phyloP scores from a whole-genome alignment of 768 basidiomycete species.

The Amanita thiersii region DNA sequence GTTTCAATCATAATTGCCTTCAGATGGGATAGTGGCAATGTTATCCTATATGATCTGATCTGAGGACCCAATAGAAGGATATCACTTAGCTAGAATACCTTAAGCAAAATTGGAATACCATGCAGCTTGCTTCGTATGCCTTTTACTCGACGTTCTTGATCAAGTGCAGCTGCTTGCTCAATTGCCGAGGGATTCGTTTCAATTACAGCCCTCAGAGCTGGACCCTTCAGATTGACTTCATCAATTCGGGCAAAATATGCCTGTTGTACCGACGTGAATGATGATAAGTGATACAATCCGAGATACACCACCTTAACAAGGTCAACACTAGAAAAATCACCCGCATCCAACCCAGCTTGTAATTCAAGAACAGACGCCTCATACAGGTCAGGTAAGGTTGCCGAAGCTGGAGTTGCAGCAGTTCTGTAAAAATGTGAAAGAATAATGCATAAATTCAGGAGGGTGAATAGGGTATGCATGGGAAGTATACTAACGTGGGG shows the following conservation, averaged over 20 bases:
- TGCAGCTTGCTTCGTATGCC: conserved; percentile 42
- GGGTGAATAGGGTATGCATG: too few relatives aligned
- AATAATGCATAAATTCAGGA: too few relatives aligned
- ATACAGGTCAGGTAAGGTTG: conserved; percentile 54
- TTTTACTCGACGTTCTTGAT: conserved; percentile 29
- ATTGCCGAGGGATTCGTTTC: conserved; percentile 51
- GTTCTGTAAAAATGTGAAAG: too few relatives aligned
- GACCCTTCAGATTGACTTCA: conserved; percentile 58
- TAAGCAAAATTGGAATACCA: conserved; percentile 46
- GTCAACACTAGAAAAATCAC: conserved; percentile 50
- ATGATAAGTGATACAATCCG: too few relatives aligned
- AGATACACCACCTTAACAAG: conserved; percentile 63
- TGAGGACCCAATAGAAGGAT: background rate
- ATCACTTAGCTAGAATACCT: conserved; percentile 23
- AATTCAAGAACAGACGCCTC: conserved; percentile 51
- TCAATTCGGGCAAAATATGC: conserved; percentile 62
- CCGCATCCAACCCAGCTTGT: conserved; percentile 40
- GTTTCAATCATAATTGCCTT: conserved; percentile 21
- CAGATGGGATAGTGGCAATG: conserved; percentile 35
- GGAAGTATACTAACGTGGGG: too few relatives aligned
- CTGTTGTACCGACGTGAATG: conserved; percentile 20
- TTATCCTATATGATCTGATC: conserved; percentile 28
- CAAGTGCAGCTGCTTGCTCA: conserved; percentile 39
- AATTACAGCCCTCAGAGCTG: conserved; percentile 47
- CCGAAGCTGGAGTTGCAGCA: too few relatives aligned